These are phyloP conservation scores for Chrysoporthe austroafricana DNA, from an alignment of 2,329 filamentous ascomycete genomes.

Conservation along the genomic window DNA sequence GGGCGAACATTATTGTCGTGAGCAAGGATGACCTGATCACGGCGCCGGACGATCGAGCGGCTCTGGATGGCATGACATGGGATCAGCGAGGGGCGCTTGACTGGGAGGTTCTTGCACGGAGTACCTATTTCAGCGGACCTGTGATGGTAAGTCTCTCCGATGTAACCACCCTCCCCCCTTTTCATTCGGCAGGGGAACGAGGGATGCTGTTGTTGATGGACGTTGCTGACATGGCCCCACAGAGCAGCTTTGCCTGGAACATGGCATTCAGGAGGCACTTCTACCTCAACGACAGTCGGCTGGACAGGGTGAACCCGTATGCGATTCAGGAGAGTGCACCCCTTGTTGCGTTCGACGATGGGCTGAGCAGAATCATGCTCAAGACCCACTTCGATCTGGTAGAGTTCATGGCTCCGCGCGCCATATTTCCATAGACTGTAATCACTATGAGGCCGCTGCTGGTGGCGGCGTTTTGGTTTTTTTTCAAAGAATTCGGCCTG, in stretches of 20 bases:
- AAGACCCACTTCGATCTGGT: slow-evolving; percentile 3
- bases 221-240: not conserved
- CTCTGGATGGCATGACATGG: slow-evolving; percentile 11
- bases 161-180: no score
- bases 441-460: not conserved
- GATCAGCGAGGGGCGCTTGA: slow-evolving; percentile 19
- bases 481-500: not conserved
- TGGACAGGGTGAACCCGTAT: slow-evolving; percentile 13
- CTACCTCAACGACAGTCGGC: slow-evolving; percentile 9
- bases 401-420: slow-evolving; percentile 9
- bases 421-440: slow-evolving; percentile 12
- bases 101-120: slow-evolving; percentile 18
- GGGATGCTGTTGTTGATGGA: not conserved
- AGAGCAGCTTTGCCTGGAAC: slow-evolving; percentile 24
- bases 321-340: slow-evolving; percentile 9
- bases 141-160: not conserved
- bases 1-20: slow-evolving; percentile 7
- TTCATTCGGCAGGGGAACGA: not conserved
- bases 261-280: slow-evolving; percentile 14
- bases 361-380: slow-evolving; percentile 19
- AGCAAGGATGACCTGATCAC: slow-evolving; percentile 13
- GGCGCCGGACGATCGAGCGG: not conserved
- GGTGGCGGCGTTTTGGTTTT: not conserved
- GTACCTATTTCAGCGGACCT: slow-evolving; percentile 18
- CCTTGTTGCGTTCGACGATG: slow-evolving; percentile 14